Evolutionary conservation across 805 yeast species (phyloP).

Genomic region (Wickerhamiella nectarea): DNA sequence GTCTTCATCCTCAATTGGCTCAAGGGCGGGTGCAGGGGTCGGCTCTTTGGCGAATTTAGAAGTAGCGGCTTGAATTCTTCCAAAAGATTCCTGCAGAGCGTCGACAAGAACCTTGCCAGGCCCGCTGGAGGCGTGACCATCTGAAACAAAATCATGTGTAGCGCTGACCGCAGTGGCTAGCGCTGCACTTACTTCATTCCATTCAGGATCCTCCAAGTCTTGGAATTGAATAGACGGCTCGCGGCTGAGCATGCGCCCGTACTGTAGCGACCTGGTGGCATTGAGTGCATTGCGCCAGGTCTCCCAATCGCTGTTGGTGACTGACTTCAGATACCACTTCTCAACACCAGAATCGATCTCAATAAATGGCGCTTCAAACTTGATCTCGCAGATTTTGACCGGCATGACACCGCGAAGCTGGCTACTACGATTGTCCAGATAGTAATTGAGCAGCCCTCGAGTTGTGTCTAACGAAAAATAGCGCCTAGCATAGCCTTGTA

Average conservation of each 20-base stretch:
- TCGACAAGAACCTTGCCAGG: not conserved
- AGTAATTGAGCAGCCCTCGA: constrained; percentile 73
- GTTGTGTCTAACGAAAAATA: constrained; percentile 72
- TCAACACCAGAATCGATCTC: constrained; percentile 91
- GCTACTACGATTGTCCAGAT: constrained; percentile 52
- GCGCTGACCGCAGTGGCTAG: not conserved
- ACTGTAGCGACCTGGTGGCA: constrained; percentile 19
- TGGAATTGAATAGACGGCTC: not conserved
- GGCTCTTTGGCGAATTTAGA: not conserved
- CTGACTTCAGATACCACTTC: constrained; percentile 75
- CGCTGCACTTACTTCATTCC: constrained; percentile 4
- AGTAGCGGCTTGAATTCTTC: not conserved
- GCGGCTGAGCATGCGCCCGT: constrained; percentile 10
- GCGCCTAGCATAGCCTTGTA: constrained; percentile 77
- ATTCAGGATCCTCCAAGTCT: constrained; percentile 1
- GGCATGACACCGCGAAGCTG: constrained; percentile 87
- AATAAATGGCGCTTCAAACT: constrained; percentile 50
- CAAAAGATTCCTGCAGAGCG: constrained; percentile 8
- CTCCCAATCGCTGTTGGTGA: constrained; percentile 49
- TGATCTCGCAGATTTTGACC: constrained; percentile 62
- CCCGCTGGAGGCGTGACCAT: not conserved
- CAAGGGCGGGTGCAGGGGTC: not conserved
- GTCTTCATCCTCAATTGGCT: constrained; percentile 12
- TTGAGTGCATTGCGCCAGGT: constrained; percentile 77
- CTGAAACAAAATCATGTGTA: not conserved